Percentiles rank a stretch among this genome's conserved stretches.
These are phyloP conservation scores for Erythrophleum fordii DNA, from an alignment of 306 rosid genomes.

Conservation along the genomic window DNA sequence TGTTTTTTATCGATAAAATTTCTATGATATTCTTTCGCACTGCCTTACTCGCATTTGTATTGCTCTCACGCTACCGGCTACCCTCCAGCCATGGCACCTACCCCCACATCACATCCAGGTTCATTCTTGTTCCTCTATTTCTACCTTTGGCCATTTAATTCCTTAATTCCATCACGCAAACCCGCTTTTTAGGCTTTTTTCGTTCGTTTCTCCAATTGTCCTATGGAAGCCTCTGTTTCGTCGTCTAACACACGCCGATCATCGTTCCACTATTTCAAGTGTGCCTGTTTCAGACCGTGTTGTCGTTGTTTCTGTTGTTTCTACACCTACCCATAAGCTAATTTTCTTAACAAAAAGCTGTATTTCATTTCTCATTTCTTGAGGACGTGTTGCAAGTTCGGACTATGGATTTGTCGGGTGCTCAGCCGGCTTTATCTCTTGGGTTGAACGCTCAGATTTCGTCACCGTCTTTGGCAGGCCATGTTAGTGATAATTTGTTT, in stretches of 20 bases:
- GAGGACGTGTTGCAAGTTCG: background rate
- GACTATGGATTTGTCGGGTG: conserved; percentile 49
- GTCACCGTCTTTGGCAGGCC: conserved; percentile 29
- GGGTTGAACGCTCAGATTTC: conserved; percentile 55
- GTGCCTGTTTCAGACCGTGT: conserved; percentile 51
- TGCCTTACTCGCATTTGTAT: background rate
- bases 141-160: too few species aligned
- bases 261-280: conserved; percentile 47
- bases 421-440: conserved; percentile 64
- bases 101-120: background rate
- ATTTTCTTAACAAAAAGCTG: background rate
- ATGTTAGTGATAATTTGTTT: conserved; percentile 40
- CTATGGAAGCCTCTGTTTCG: conserved; percentile 56
- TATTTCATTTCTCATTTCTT: background rate
- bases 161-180: background rate
- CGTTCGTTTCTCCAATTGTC: background rate
- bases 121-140: background rate
- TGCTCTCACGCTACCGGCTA: conserved; percentile 38
- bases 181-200: background rate
- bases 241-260: conserved; percentile 40
- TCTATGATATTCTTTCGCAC: background rate
- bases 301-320: conserved; percentile 79
- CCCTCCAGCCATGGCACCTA: background rate
- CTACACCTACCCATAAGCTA: conserved; percentile 43
- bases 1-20: background rate